Evolutionary conservation across 768 basidiomycete species (phyloP).

Genomic region (Tricholoma sp.): DNA sequence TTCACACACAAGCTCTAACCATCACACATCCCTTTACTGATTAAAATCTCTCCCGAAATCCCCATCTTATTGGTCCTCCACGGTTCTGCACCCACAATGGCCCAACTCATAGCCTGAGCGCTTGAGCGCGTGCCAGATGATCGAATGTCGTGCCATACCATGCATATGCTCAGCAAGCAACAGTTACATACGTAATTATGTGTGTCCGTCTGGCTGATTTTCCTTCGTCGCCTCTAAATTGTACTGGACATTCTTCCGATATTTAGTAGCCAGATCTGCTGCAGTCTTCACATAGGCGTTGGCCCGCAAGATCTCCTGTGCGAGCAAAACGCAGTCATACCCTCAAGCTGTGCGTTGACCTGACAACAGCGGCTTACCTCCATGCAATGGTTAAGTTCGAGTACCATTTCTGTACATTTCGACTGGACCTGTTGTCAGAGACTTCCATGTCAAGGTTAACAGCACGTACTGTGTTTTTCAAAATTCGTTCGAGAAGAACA

Average conservation of each 20-base stretch:
- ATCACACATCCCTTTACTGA: too few relatives aligned
- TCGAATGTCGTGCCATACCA: not conserved
- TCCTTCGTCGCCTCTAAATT: conserved; percentile 74
- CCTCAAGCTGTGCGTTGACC: not conserved
- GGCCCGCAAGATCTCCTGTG: conserved; percentile 76
- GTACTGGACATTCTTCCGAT: conserved; percentile 90
- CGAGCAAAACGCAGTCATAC: not conserved
- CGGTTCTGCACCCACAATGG: too few relatives aligned
- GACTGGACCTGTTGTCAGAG: conserved; percentile 44
- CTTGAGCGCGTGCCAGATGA: not conserved
- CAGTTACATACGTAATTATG: not conserved
- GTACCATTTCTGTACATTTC: conserved; percentile 87
- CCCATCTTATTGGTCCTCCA: too few relatives aligned
- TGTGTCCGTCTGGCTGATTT: conserved; percentile 17
- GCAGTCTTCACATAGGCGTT: conserved; percentile 76
- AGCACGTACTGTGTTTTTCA: conserved; percentile 76
- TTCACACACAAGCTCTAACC: too few relatives aligned
- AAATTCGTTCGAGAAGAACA: conserved; percentile 82
- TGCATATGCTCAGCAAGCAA: not conserved
- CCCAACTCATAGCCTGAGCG: too few relatives aligned
- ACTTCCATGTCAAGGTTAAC: not conserved
- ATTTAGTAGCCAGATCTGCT: conserved; percentile 80
- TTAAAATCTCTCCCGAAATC: too few relatives aligned
- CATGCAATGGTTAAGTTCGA: conserved; percentile 84
- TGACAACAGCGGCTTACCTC: conserved; percentile 45